A percentile compares a stretch with the other conserved stretches of the same genome.
Evolutionary conservation across 345 rosid genomes (phyloP).

Genomic region (Rhizophora mangle): DNA sequence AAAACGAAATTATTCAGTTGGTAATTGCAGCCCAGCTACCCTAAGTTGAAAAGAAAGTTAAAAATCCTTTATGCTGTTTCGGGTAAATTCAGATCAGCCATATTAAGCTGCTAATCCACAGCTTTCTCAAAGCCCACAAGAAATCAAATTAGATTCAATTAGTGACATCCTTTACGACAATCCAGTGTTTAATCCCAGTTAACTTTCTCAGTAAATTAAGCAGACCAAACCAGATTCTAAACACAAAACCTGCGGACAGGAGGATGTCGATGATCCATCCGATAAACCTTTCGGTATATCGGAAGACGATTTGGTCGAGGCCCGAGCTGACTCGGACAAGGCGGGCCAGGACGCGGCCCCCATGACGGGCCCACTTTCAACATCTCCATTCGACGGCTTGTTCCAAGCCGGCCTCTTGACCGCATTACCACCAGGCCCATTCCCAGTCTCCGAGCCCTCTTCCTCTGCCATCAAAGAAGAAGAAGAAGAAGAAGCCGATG

Average conservation of each 20-base stretch:
- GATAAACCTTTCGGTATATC: constrained; percentile 40
- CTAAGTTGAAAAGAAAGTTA: no score
- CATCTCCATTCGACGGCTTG: constrained; percentile 54
- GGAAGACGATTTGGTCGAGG: constrained; percentile 36
- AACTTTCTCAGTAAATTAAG: neutral
- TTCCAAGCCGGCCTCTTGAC: constrained; percentile 75
- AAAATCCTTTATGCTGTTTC: no score
- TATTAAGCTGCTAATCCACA: no score
- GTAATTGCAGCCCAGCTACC: no score
- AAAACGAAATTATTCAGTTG: no score
- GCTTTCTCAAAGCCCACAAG: neutral
- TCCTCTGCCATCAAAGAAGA: constrained; percentile 38
- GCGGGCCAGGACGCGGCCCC: constrained; percentile 68
- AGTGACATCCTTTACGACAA: neutral
- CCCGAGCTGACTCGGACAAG: constrained; percentile 56
- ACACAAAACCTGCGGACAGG: constrained; percentile 39
- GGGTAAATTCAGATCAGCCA: no score
- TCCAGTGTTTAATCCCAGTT: neutral
- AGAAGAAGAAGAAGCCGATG: constrained; percentile 6
- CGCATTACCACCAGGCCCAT: constrained; percentile 40
- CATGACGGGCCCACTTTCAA: constrained; percentile 52
- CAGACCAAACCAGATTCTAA: neutral
- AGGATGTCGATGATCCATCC: constrained; percentile 43
- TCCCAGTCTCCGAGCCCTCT: constrained; percentile 35
- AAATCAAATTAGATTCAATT: neutral